phyloP scores from a whole-genome alignment of 352 stramenopile species.

The Globisporangium recalcitrans region DNA sequence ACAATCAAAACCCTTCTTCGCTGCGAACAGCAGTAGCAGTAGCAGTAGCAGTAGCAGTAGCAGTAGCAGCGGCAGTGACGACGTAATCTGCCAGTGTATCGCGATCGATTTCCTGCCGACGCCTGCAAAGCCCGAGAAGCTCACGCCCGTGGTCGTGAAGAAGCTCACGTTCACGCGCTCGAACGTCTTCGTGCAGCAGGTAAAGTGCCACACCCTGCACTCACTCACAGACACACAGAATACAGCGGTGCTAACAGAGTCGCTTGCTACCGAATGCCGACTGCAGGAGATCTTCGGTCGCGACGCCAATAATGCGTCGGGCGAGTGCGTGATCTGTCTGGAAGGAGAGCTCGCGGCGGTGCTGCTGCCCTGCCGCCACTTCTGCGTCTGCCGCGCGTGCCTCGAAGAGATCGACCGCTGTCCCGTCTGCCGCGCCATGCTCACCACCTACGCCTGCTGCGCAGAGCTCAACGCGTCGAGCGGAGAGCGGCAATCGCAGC shows the following conservation, averaged over 20 bases:
- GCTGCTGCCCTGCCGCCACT: conserved; percentile 58
- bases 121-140: conserved; percentile 22
- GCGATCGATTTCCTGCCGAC: conserved; percentile 62
- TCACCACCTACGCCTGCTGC: conserved; percentile 52
- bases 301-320: conserved; percentile 13
- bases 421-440: conserved; percentile 59
- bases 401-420: conserved; percentile 71
- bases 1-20: background rate
- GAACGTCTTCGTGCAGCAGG: conserved; percentile 37
- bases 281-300: conserved; percentile 60
- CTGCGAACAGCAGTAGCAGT: background rate
- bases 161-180: conserved; percentile 37
- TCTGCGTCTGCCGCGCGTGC: conserved; percentile 58
- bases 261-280: background rate
- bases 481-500: background rate
- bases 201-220: conserved; percentile 9
- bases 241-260: background rate
- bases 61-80: background rate
- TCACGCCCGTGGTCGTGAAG: conserved; percentile 39
- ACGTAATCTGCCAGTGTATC: conserved; percentile 40
- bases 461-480: conserved; percentile 4
- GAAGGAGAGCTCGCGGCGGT: conserved; percentile 35
- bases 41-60: no score
- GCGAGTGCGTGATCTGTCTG: conserved; percentile 68
- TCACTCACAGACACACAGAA: background rate